Evolutionary conservation across 345 rosid genomes (phyloP).

Genomic region (Anacardium occidentale): DNA sequence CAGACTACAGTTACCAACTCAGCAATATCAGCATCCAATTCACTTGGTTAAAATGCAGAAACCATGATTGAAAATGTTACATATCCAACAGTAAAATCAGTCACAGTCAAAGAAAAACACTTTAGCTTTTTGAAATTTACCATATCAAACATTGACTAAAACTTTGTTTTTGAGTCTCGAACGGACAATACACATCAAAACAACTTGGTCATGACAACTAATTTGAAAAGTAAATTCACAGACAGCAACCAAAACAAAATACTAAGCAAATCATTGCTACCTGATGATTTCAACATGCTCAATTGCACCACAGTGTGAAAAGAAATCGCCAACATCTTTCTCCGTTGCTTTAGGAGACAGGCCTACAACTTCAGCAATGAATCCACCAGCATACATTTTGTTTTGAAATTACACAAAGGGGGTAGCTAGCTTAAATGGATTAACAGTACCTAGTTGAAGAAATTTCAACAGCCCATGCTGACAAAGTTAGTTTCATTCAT

Average conservation of each 20-base stretch:
- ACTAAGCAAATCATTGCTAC: slow-evolving; percentile 37
- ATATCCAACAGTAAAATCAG: not conserved
- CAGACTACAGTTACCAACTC: not conserved
- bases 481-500: not conserved
- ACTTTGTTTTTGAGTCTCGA: not conserved
- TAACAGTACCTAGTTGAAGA: slow-evolving; percentile 16
- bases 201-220: slow-evolving; percentile 9
- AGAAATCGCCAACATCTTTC: slow-evolving; percentile 66
- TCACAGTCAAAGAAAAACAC: not conserved
- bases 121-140: slow-evolving; percentile 17
- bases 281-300: slow-evolving; percentile 69
- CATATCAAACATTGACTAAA: not conserved
- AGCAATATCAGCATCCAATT: not conserved
- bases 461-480: slow-evolving; percentile 11
- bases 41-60: not conserved
- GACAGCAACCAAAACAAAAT: slow-evolving; percentile 1
- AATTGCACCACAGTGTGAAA: slow-evolving; percentile 65
- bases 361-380: slow-evolving; percentile 68
- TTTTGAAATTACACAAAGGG: slow-evolving; percentile 5
- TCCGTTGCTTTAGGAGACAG: slow-evolving; percentile 70
- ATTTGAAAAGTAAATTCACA: not conserved
- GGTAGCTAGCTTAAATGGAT: not conserved
- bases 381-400: slow-evolving; percentile 72
- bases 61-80: too few relatives aligned
- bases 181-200: not conserved